Conservation (phyloP, 192 early-diverging fungal genomes). For the Rhizophagus sp. region DNA sequence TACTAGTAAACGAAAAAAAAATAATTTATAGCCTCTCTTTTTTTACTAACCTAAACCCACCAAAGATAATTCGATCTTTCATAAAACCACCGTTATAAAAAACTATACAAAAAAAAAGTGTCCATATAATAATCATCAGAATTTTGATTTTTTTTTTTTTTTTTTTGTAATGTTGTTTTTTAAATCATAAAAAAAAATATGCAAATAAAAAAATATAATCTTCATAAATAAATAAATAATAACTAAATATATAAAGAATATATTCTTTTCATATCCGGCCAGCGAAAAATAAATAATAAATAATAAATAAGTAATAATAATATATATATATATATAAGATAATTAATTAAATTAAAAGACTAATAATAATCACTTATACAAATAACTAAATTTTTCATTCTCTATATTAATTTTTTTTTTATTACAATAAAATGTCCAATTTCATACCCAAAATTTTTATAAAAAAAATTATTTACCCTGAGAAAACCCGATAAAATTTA, state of each 20-base stretch:
- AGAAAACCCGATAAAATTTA: background rate
- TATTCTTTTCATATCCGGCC: background rate
- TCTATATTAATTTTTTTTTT: background rate
- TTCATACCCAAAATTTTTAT: background rate
- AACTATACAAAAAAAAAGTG: no score
- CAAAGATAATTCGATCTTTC: no score
- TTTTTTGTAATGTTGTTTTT: background rate
- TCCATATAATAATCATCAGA: no score
- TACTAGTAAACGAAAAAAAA: no score
- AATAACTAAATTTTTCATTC: background rate
- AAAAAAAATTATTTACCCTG: no score
- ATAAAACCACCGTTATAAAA: no score
- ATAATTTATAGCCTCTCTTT: no score
- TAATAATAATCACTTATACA: background rate
- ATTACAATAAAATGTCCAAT: background rate
- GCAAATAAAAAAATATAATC: background rate
- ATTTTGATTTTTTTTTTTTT: no score
- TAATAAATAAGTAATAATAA: background rate
- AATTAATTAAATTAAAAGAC: background rate
- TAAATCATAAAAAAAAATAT: background rate
- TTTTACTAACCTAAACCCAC: no score
- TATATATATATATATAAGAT: background rate
- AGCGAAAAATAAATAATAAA: background rate
- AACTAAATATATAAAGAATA: background rate
- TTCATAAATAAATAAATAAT: background rate